Evolutionary conservation across 2,329 filamentous ascomycete genomes (phyloP).

Genomic region (Sclerotinia spermophila): DNA sequence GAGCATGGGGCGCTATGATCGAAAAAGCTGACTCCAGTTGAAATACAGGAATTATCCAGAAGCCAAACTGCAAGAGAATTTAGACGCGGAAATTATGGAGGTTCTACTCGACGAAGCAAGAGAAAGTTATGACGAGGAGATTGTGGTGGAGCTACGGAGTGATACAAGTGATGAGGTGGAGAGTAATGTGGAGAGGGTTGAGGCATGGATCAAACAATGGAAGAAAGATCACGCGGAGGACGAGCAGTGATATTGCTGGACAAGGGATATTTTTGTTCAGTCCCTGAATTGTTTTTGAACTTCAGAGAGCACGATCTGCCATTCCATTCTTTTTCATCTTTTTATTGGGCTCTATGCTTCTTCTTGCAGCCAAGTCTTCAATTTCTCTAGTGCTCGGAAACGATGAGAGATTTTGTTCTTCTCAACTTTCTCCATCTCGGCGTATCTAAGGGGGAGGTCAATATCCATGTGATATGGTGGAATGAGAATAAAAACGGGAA

Average conservation of each 20-base stretch:
- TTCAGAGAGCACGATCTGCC: neutral
- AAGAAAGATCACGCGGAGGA: conserved; percentile 56
- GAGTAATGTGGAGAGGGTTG: conserved; percentile 78
- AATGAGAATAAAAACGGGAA: conserved; percentile 17
- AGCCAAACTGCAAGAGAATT: conserved; percentile 88
- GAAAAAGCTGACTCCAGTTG: neutral
- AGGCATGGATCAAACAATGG: conserved; percentile 80
- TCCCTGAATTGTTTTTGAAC: neutral
- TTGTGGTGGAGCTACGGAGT: conserved; percentile 85
- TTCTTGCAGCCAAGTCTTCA: conserved; percentile 69
- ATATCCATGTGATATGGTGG: neutral
- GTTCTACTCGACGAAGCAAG: conserved; percentile 86
- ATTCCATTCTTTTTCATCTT: conserved; percentile 15
- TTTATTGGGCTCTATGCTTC: conserved; percentile 24
- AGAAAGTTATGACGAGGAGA: conserved; percentile 80
- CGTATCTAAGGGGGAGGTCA: conserved; percentile 55
- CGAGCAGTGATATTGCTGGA: conserved; percentile 18
- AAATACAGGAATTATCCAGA: conserved; percentile 69
- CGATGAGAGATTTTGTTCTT: conserved; percentile 96
- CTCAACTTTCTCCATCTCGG: conserved; percentile 84
- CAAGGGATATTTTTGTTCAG: neutral
- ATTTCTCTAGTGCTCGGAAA: conserved; percentile 77
- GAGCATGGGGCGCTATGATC: neutral
- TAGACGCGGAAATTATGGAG: conserved; percentile 97
- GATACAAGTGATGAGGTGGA: conserved; percentile 83